Evolutionary conservation across 2,329 filamentous ascomycete species (phyloP), one percentile per base, ranked within the genome.

Genomic region (Verticillium nubilum): DNA sequence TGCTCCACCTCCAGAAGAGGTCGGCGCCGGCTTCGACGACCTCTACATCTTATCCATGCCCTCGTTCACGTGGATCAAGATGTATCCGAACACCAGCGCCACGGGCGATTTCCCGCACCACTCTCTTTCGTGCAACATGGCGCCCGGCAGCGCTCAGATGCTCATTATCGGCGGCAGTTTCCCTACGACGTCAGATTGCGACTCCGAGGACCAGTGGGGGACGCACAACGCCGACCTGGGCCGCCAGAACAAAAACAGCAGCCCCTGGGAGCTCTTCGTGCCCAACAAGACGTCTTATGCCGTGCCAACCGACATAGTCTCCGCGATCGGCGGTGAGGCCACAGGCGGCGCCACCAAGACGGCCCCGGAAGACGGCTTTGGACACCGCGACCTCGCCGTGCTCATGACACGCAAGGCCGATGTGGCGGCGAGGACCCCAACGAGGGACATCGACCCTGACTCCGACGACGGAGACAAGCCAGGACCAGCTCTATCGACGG

Each of bases 21-120:
- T 54, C n/a, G 74, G 75, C 0, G 72, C 76, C 15, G 85, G 82
- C 25, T 87, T 78, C 66, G 83, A 87, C 65, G 85, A 88, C 70
- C 77, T 83, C 58, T 88, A 86, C 65, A 82, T 88, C 58, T 75
- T 88, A 23, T 80, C 80, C 7, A 74, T 89, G 17, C 86, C 86
- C 1, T 81, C 83, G 1, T 89, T 88, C 69, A 82, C 76, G 3
- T 89, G 86, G 86, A 82, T 86, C 62, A 83, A 82, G 62, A 76
- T 80, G 64, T 82, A 78, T 59, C 80, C 78, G 13, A 70, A 70
- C 53, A 70, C 75, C 58, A 72, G 76, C 59, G 67, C 68, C 15
- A 76, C 74, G 1, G 73, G 77, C 29, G 67, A 67, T 42, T 74
- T 73, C 37, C 78, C 78, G 15, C 83, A 85, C 63, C 79, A 86